Conservation (phyloP, 2,329 filamentous ascomycete species). For the Coniosporium tulheliwenetii region DNA sequence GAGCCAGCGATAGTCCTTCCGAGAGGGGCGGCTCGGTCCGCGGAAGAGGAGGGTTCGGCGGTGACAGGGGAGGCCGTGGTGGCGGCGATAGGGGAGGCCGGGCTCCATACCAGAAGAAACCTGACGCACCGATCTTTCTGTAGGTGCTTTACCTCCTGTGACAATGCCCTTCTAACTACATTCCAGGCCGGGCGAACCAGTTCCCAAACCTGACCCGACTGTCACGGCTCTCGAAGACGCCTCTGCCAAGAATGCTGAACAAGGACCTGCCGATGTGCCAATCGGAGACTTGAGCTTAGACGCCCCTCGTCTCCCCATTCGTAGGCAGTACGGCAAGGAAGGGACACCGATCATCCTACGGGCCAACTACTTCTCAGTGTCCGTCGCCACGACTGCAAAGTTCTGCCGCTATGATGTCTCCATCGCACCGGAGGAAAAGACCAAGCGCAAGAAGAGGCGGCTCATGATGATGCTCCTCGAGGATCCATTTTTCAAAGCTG, state of each 20-base stretch:
- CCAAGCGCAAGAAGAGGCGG: slow-evolving; percentile 29
- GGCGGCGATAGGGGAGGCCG: no score
- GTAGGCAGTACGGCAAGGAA: slow-evolving; percentile 20
- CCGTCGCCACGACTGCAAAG: slow-evolving; percentile 10
- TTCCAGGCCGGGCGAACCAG: slow-evolving; percentile 5
- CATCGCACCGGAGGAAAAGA: slow-evolving; percentile 13
- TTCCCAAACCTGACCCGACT: slow-evolving; percentile 8
- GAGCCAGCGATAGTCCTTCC: no score
- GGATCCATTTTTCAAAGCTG: slow-evolving; percentile 7
- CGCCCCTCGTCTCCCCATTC: slow-evolving; percentile 13
- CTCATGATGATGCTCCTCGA: slow-evolving; percentile 28
- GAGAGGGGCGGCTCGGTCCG: no score
- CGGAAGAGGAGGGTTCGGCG: no score
- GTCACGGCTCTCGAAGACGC: slow-evolving; percentile 11
- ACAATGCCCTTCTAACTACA: no score
- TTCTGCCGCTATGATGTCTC: slow-evolving; percentile 27
- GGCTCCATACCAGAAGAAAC: no score
- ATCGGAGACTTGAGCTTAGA: slow-evolving; percentile 4
- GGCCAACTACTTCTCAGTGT: slow-evolving; percentile 26
- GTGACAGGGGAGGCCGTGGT: no score
- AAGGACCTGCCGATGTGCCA: not conserved
- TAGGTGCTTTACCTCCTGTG: no score
- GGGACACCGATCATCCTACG: slow-evolving; percentile 23
- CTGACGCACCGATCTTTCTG: no score
- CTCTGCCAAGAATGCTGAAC: slow-evolving; percentile 1